Evolutionary conservation across 139 green algal genomes (phyloP), one percentile per base, ranked within the genome.

Genomic region (Chlorella sorokiniana): DNA sequence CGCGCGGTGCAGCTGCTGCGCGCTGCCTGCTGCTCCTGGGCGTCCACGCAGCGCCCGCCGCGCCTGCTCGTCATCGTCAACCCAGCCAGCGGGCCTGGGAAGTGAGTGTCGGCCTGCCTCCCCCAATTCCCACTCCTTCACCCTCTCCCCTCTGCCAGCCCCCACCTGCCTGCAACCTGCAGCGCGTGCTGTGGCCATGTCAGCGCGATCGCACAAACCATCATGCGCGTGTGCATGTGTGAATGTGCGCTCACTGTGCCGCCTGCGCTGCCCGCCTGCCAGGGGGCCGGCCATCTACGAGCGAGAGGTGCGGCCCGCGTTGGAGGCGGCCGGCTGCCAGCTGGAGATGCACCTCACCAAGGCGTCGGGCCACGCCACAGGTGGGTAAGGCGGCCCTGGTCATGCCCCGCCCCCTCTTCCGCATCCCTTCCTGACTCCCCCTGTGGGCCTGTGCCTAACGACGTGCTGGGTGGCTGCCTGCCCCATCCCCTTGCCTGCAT

Each of bases 51-150:
- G 3, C 25, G 37, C 31, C 85, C 86, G 0, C 85, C 65, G 1
- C 81, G 78, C 0, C 27, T 95, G 29, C 42, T 92, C 1, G 84
- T 86, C 0, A 83, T 96, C 52, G 81, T 93, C 62, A 96, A 96
- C 76, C 92, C 92, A 27, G 69, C 56, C 42, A 92, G 88, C 70
- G 92, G 92, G 22, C 76, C 73, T 8, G 89, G 91, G 70, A 90
- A 44, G 88, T 92, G 68, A 68, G 83, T 78, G 18, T 0, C 42
- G 23, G 40, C 9, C 1, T 65, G 1, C 18, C 48, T 59, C 33
- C 18, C 23, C n/a, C n/a, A n/a, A n/a, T n/a, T n/a, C n/a, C n/a
- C n/a, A n/a, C n/a, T n/a, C n/a, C n/a, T n/a, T n/a, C n/a, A n/a
- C n/a, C n/a, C n/a, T n/a, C n/a, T n/a, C n/a, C n/a, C n/a, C n/a